phyloP scores from a whole-genome alignment of 495 filamentous ascomycete species.

The Daldinia grandis region DNA sequence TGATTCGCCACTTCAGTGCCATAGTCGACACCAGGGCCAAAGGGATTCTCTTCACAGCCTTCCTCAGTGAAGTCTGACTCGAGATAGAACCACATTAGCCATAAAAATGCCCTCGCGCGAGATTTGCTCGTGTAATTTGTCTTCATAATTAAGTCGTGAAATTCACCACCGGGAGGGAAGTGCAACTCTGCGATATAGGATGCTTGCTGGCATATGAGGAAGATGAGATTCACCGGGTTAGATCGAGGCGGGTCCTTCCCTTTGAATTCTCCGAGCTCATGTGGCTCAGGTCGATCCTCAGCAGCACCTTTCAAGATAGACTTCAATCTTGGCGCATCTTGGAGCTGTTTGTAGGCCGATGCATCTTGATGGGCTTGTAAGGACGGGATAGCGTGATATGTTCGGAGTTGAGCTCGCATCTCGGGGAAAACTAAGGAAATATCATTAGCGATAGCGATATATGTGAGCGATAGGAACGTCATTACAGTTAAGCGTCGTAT shows the following conservation, averaged over 20 bases:
- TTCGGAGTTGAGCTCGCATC: conserved; percentile 97
- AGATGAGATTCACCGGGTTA: conserved; percentile 96
- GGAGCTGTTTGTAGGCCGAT: conserved; percentile 96
- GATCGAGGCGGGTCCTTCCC: conserved; percentile 74
- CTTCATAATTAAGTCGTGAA: conserved; percentile 96
- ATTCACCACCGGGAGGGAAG: conserved; percentile 85
- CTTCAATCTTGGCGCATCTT: conserved; percentile 94
- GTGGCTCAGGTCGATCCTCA: conserved; percentile 89
- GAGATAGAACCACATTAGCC: conserved; percentile 99
- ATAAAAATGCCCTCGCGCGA: conserved; percentile 88
- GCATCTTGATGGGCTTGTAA: conserved; percentile 94
- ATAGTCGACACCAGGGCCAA: conserved; percentile 77
- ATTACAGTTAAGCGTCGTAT: conserved; percentile 95
- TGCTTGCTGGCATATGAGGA: conserved; percentile 90
- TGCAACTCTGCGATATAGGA: conserved; percentile 91
- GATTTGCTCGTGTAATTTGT: conserved; percentile 81
- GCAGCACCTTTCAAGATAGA: conserved; percentile 97
- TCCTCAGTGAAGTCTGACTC: conserved; percentile 92
- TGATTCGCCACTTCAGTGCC: conserved; percentile 71
- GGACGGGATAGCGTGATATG: conserved; percentile 97
- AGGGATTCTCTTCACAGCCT: conserved; percentile 86
- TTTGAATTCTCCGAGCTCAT: conserved; percentile 84
- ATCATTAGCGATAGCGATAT: conserved; percentile 43
- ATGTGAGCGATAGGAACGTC: conserved; percentile 34
- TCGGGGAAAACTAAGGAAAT: conserved; percentile 86